These are phyloP conservation scores for Cadophora sp. DNA, from an alignment of 2,329 filamentous ascomycete genomes.

Conservation along the genomic window DNA sequence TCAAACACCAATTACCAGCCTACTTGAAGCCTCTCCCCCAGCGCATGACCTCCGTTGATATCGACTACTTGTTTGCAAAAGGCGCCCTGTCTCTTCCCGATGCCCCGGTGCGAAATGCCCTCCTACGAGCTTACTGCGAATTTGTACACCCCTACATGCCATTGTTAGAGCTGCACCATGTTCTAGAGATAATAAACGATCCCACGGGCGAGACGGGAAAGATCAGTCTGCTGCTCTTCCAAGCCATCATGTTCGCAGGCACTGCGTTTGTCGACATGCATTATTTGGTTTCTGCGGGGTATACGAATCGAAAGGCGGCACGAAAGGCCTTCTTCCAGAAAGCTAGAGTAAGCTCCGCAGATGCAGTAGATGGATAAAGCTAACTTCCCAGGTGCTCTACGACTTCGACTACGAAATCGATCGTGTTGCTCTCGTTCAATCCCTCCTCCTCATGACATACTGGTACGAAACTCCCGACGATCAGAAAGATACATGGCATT, in stretches of 20 bases:
- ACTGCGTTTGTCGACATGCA: slow-evolving; percentile 87
- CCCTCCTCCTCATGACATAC: slow-evolving; percentile 90
- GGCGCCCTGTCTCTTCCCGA: slow-evolving; percentile 82
- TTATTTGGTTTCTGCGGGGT: slow-evolving; percentile 78
- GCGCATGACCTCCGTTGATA: slow-evolving; percentile 80
- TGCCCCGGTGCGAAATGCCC: slow-evolving; percentile 74
- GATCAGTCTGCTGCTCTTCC: slow-evolving; percentile 86
- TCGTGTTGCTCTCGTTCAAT: slow-evolving; percentile 86
- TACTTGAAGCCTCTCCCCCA: slow-evolving; percentile 83
- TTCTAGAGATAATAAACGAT: slow-evolving; percentile 65
- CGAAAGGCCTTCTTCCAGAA: slow-evolving; percentile 89
- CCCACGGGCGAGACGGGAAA: slow-evolving; percentile 73
- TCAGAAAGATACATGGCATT: slow-evolving; percentile 98
- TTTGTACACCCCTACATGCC: slow-evolving; percentile 97
- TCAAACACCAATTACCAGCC: slow-evolving; percentile 53
- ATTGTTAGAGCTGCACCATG: slow-evolving; percentile 72
- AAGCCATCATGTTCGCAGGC: slow-evolving; percentile 93
- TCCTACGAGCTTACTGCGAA: slow-evolving; percentile 83
- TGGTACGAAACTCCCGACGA: slow-evolving; percentile 98
- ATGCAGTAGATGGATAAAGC: slow-evolving; percentile 16
- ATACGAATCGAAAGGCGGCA: slow-evolving; percentile 77
- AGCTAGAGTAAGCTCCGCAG: slow-evolving; percentile 69
- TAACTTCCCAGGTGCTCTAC: slow-evolving; percentile 72
- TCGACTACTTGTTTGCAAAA: slow-evolving; percentile 83
- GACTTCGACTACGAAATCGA: slow-evolving; percentile 96